A percentile compares a stretch with the other conserved stretches of the same genome.
Evolutionary conservation across 1,284 basidiomycete species (phyloP).

Genomic region (Sanghuangporus baumii): DNA sequence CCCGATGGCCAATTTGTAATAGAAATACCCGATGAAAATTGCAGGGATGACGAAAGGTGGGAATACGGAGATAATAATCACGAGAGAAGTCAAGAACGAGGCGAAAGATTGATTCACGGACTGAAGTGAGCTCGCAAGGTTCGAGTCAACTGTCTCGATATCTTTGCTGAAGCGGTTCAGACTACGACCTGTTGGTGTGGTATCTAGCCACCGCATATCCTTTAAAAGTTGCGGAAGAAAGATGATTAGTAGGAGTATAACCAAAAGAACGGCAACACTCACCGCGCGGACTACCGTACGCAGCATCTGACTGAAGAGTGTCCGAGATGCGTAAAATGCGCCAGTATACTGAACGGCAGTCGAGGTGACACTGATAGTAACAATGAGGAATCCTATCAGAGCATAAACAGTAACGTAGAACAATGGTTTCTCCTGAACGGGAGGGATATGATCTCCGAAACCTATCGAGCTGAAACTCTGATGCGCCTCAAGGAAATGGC

Average conservation of each 20-base stretch:
- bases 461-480: neutral
- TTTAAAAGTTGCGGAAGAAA: too few species aligned
- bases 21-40: constrained; percentile 53
- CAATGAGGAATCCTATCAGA: constrained; percentile 44
- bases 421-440: constrained; percentile 48
- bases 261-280: too few species aligned
- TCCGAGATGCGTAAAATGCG: constrained; percentile 52
- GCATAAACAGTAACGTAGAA: constrained; percentile 64
- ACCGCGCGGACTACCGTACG: constrained; percentile 49
- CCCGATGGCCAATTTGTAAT: constrained; percentile 60
- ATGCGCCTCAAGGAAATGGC: constrained; percentile 3
- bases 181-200: constrained; percentile 39
- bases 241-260: too few species aligned
- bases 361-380: constrained; percentile 39
- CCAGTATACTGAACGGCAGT: constrained; percentile 54
- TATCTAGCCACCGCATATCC: constrained; percentile 32
- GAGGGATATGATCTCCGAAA: constrained; percentile 28
- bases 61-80: constrained; percentile 47
- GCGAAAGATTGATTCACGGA: constrained; percentile 71
- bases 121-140: constrained; percentile 64
- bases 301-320: constrained; percentile 52
- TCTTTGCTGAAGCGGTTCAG: constrained; percentile 71
- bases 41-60: constrained; percentile 74
- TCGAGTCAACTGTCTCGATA: constrained; percentile 72
- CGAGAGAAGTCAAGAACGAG: constrained; percentile 61